Evolutionary conservation across 805 yeast species (phyloP), one percentile per base, ranked within the genome.

Genomic region (Zygosaccharomyces kombuchaensis): DNA sequence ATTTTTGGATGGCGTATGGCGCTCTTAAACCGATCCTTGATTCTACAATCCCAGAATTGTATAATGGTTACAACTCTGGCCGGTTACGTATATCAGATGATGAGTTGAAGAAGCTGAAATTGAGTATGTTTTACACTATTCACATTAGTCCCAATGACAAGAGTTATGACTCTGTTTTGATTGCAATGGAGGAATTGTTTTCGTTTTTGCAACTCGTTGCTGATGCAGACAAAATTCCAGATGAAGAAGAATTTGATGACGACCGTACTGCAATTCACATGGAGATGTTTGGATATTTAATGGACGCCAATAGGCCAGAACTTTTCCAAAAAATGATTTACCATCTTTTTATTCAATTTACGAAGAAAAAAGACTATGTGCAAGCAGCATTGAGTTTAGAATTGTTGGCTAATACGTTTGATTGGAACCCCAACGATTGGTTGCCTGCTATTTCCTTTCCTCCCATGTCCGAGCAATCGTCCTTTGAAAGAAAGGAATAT

Each of bases 351-450:
- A 82, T 81, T 53, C 77, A 75, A 50, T 81, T 84, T 56, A 47
- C 83, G 40, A 56, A 63, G 16, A 83, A 80, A 63, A 70, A 69
- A 19, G 87, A 87, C 59, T 78, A 63, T 58, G 82, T 84, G 26
- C 96, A 88, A 67, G 95, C 95, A 6, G 96, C 91, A 3, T 73
- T 88, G 51, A 78, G 89, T 55, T 72, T 87, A 56, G 89, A 84
- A 60, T 71, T 87, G 46, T 72, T 88, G 54, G 93, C 95, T 0
- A 73, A 82, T 17, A 83, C 91, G 2, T 85, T 81, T 62, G 69
- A 73, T 6, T 88, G 96, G 96, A 77, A 77, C 51, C 80, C 78
- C 43, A 78, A 77, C 45, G 72, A 71, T 25, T 58, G 66, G 6
- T 63, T 86, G 25, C 79, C 86, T 1, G 68, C 81, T 6, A 75